A percentile compares a stretch with the other conserved stretches of the same genome.
These are phyloP conservation scores for Aspergillus sparsus DNA, from an alignment of 495 filamentous ascomycete species.

Conservation along the genomic window DNA sequence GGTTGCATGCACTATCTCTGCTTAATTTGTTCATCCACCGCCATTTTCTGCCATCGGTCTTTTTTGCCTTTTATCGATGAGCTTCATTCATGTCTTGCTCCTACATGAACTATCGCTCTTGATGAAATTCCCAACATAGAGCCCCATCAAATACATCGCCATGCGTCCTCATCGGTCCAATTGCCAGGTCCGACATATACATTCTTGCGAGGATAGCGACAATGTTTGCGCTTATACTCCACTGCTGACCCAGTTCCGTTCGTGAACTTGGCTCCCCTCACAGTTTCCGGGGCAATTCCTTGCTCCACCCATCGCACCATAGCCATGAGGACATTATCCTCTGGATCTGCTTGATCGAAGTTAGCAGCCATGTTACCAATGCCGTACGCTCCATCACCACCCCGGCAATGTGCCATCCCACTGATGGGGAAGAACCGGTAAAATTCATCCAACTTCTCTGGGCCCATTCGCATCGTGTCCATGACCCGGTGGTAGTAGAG, in stretches of 20 bases:
- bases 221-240: constrained; percentile 44
- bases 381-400: constrained; percentile 54
- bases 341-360: constrained; percentile 33
- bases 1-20: neutral
- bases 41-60: neutral
- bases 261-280: constrained; percentile 55
- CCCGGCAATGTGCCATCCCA: constrained; percentile 56
- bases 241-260: constrained; percentile 38
- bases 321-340: constrained; percentile 53
- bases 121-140: neutral
- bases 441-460: constrained; percentile 53
- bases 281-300: constrained; percentile 53
- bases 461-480: constrained; percentile 42
- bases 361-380: constrained; percentile 49
- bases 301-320: constrained; percentile 65
- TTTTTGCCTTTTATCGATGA: neutral
- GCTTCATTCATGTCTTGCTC: neutral
- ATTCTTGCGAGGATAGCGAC: constrained; percentile 42
- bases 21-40: neutral
- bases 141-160: constrained; percentile 36
- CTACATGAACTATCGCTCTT: neutral
- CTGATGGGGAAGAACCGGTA: constrained; percentile 62
- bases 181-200: constrained; percentile 41
- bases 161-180: constrained; percentile 44
- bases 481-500: constrained; percentile 48